A percentile compares a stretch with the other conserved stretches of the same genome.
phyloP scores from a whole-genome alignment of 2,329 filamentous ascomycete genomes.

The Geosmithia flava region DNA sequence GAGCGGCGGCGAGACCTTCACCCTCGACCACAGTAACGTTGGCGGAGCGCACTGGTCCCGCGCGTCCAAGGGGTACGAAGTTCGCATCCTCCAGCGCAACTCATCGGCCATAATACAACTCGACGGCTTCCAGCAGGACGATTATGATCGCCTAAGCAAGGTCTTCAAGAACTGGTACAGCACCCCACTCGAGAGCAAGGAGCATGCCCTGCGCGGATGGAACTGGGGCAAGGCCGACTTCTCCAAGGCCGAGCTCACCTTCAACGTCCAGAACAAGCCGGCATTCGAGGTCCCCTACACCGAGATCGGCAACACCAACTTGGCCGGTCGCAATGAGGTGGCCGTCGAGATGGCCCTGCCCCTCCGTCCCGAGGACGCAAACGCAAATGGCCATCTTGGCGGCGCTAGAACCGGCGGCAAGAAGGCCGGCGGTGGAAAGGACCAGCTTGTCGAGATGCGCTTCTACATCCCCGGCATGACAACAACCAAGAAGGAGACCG shows the following conservation, averaged over 20 bases:
- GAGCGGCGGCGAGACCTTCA: conserved; percentile 82
- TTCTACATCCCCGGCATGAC: conserved; percentile 95
- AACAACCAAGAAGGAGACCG: conserved; percentile 59
- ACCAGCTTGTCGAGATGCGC: conserved; percentile 95
- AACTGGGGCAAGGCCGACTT: conserved; percentile 99
- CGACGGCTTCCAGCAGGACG: conserved; percentile 90
- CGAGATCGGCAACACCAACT: conserved; percentile 94
- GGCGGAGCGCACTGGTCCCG: conserved; percentile 86
- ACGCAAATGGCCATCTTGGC: conserved; percentile 60
- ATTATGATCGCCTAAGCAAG: conserved; percentile 81
- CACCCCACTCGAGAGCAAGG: conserved; percentile 79
- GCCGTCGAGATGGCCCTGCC: conserved; percentile 85
- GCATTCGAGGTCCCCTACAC: conserved; percentile 96
- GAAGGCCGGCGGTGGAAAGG: conserved; percentile 77
- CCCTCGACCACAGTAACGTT: conserved; percentile 78
- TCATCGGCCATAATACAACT: conserved; percentile 82
- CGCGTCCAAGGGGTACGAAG: conserved; percentile 81
- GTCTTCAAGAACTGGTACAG: conserved; percentile 98
- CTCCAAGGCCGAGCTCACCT: conserved; percentile 84
- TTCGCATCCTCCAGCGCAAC: conserved; percentile 79
- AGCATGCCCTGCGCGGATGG: conserved; percentile 93
- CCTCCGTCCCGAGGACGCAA: conserved; percentile 56
- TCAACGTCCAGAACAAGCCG: conserved; percentile 93
- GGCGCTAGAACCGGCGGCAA: conserved; percentile 68
- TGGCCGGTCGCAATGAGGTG: conserved; percentile 95